Evolutionary conservation across 805 yeast species (phyloP).

Genomic region (Cyberlindnera misumaiensis): DNA sequence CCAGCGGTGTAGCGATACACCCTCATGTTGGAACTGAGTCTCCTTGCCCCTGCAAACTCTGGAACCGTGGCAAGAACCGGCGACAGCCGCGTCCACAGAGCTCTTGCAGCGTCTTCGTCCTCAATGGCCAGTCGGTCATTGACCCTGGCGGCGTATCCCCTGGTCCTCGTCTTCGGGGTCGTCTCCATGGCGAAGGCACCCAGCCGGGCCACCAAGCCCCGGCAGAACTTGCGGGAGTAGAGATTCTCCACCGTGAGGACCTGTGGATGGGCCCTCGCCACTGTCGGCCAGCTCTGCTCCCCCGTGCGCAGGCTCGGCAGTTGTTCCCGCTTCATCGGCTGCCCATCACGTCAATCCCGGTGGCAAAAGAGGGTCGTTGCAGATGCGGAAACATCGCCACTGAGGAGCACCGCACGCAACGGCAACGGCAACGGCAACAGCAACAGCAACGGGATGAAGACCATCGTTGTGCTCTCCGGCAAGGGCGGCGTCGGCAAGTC

Average conservation of each 20-base stretch:
- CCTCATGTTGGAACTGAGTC: conserved; percentile 50
- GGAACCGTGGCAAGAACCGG: conserved; percentile 25
- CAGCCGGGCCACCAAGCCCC: conserved; percentile 6
- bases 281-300: no score
- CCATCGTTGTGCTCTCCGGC: conserved; percentile 80
- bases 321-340: no score
- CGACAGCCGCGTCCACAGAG: conserved; percentile 38
- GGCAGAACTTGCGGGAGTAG: conserved; percentile 9
- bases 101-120: conserved; percentile 31
- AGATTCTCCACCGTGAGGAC: conserved; percentile 17
- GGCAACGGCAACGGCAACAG: neutral
- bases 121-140: conserved; percentile 43
- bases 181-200: conserved; percentile 29
- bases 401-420: no score
- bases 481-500: conserved; percentile 98
- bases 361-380: no score
- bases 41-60: conserved; percentile 34
- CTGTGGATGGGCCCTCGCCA: no score
- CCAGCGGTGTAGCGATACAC: conserved; percentile 49
- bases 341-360: no score
- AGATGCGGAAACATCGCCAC: no score
- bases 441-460: conserved; percentile 27
- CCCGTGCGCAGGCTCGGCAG: no score
- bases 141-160: conserved; percentile 48
- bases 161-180: conserved; percentile 42